Percentiles rank a stretch among this genome's conserved stretches.
Conservation (phyloP, 495 filamentous ascomycete genomes). For the Talaromyces thailandensis region DNA sequence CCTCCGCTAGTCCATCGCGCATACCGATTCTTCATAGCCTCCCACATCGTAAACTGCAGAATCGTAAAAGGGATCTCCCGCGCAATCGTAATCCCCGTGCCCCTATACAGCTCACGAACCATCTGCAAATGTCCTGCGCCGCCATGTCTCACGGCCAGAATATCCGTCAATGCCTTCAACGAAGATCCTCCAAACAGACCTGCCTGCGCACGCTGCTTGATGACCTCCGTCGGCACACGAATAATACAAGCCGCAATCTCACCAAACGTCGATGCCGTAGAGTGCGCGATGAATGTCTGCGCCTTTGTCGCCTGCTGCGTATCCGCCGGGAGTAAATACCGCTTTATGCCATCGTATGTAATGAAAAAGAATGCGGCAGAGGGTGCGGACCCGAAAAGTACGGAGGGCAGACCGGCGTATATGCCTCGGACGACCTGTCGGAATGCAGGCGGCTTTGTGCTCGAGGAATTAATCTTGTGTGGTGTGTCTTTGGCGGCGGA, state of each 20-base stretch:
- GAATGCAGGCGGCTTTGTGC: constrained; percentile 22
- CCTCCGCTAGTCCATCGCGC: constrained; percentile 12
- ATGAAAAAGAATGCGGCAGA: constrained; percentile 98
- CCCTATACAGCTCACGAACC: constrained; percentile 78
- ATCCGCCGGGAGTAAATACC: constrained; percentile 30
- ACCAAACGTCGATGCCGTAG: constrained; percentile 78
- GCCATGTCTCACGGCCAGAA: constrained; percentile 46
- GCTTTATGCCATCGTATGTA: constrained; percentile 83
- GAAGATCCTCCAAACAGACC: constrained; percentile 51
- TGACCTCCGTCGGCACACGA: constrained; percentile 88
- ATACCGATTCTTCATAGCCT: constrained; percentile 66
- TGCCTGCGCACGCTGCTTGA: constrained; percentile 95
- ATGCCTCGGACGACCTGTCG: constrained; percentile 58
- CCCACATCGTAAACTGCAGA: constrained; percentile 96
- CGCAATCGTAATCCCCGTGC: constrained; percentile 84
- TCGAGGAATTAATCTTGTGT: constrained; percentile 48
- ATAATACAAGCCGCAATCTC: constrained; percentile 91
- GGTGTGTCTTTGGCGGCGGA: constrained; percentile 45
- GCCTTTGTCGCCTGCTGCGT: constrained; percentile 13
- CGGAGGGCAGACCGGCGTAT: constrained; percentile 57
- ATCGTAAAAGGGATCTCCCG: constrained; percentile 96
- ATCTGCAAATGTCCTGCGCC: constrained; percentile 45
- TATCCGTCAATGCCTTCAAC: constrained; percentile 52
- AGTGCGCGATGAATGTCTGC: constrained; percentile 50
- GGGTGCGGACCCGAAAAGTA: constrained; percentile 75